A percentile compares a stretch with the other conserved stretches of the same genome.
Evolutionary conservation across 1,139 yeast species (phyloP).

Genomic region (Petasospora rhodanensis): DNA sequence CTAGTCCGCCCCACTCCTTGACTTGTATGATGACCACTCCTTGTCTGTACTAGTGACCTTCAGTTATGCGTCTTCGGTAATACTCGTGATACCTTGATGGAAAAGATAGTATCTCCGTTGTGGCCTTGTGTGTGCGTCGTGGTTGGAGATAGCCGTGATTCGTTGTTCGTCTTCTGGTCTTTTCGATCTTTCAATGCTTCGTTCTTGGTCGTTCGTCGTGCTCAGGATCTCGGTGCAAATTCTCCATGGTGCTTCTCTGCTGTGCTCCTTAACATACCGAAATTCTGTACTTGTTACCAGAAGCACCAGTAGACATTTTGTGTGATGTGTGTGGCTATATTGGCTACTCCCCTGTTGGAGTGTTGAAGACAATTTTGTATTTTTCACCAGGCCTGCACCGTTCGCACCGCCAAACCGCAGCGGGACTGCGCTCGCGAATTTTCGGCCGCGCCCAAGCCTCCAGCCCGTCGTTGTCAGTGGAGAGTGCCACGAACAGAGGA

Average conservation of each 20-base stretch:
- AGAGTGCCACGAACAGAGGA: too few relatives aligned
- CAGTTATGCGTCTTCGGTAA: too few relatives aligned
- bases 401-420: too few relatives aligned
- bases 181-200: neutral
- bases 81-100: too few relatives aligned
- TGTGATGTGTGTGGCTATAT: constrained; percentile 9
- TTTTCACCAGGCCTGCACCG: constrained; percentile 19
- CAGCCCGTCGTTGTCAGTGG: too few relatives aligned
- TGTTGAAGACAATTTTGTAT: constrained; percentile 17
- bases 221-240: neutral
- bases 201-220: neutral
- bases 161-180: neutral
- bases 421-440: neutral
- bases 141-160: neutral
- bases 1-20: too few relatives aligned
- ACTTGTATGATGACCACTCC: too few relatives aligned
- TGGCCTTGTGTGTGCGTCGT: too few relatives aligned
- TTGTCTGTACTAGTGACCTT: too few relatives aligned
- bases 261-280: constrained; percentile 61
- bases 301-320: constrained; percentile 63
- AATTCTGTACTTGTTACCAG: constrained; percentile 99
- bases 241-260: constrained; percentile 1
- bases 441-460: too few relatives aligned
- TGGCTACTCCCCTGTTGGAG: constrained; percentile 1
- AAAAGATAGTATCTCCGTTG: too few relatives aligned